Base-by-base conservation (phyloP, 257 asterid genomes). In the Petunia secreta region DNA sequence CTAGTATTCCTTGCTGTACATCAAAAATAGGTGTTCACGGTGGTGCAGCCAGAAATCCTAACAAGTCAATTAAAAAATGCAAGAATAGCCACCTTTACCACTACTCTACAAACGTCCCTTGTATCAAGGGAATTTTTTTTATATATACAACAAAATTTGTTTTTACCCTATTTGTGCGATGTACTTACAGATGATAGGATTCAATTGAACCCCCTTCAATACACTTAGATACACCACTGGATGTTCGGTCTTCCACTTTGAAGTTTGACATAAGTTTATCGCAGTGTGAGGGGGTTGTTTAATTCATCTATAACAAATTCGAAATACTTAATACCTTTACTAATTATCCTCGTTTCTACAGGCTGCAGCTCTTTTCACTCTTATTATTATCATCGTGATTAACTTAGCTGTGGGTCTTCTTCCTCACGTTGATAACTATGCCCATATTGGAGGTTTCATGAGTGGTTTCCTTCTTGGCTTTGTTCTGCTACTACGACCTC, bases 391-490 rank as follows among this genome's bases (percentile, higher is more conserved):
- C 79, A 89, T 91, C 38, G 84, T 77, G 11, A 84, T 94, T 25
- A 94, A 94, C 85, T 87, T 94, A 87, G 97, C 91, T 1, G 94
- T 91, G 16, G 97, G 98, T 37, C 91, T 94, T 81, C 91, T 92
- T 52, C 98, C 98, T 6, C 97, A 91, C 41, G 97, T 94, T 1
- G 98, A 94, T 88, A 92, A 92, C 85, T 94, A 90, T 83, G 98
- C 98, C 10, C 97, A 94, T 67, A 94, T 94, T 68, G 97, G 97
- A 77, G 98, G 98, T 14, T 94, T 94, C 87, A 38, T 91, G 34
- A 80, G 89, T 0, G 98, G 98, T 55, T 90, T 94, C 76, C 93
- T 94, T 81, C 94, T 94, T 37, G 98, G 98, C 37, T 94, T 94
- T 79, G 63, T 91, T 6, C 80, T 91, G 11, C 88, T 94, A n/a